A percentile compares a stretch with the other conserved stretches of the same genome.
Evolutionary conservation across 108 stramenopile genomes (phyloP).

Genomic region (Nitzschia sp.): DNA sequence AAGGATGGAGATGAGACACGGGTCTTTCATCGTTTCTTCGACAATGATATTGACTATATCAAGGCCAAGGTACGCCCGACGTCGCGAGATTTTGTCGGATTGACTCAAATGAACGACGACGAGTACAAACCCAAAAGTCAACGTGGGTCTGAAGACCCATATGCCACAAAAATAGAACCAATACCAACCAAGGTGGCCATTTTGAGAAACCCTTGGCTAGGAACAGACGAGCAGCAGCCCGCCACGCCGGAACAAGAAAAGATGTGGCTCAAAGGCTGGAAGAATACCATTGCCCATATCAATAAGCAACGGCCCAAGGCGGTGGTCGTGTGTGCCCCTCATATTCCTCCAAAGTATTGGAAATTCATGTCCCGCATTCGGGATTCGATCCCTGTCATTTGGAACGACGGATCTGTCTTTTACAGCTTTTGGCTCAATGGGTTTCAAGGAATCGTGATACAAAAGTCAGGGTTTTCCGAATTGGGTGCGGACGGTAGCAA

Average conservation of each 20-base stretch:
- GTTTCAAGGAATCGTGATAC: slow-evolving; percentile 60
- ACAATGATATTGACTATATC: slow-evolving; percentile 47
- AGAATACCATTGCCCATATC: slow-evolving; percentile 64
- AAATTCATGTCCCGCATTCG: slow-evolving; percentile 77
- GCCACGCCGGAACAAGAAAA: slow-evolving; percentile 48
- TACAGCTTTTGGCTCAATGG: slow-evolving; percentile 78
- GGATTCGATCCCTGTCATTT: slow-evolving; percentile 77
- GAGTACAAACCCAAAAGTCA: slow-evolving; percentile 60
- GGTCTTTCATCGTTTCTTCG: slow-evolving; percentile 77
- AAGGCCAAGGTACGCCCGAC: slow-evolving; percentile 50
- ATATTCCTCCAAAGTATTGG: slow-evolving; percentile 51
- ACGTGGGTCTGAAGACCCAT: slow-evolving; percentile 45
- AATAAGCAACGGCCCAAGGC: slow-evolving; percentile 78
- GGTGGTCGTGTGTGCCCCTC: slow-evolving; percentile 61
- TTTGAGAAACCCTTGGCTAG: slow-evolving; percentile 60
- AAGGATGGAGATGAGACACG: slow-evolving; percentile 59
- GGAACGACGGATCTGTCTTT: slow-evolving; percentile 63
- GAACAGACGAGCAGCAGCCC: slow-evolving; percentile 20
- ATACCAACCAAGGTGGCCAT: slow-evolving; percentile 55
- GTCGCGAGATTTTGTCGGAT: slow-evolving; percentile 70
- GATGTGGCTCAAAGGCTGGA: slow-evolving; percentile 59
- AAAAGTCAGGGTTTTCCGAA: slow-evolving; percentile 34
- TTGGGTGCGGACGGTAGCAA: not conserved
- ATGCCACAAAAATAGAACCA: slow-evolving; percentile 37
- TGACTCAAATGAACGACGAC: slow-evolving; percentile 83